Conservation (phyloP, 768 basidiomycete species). For the Auricularia heimuer region DNA sequence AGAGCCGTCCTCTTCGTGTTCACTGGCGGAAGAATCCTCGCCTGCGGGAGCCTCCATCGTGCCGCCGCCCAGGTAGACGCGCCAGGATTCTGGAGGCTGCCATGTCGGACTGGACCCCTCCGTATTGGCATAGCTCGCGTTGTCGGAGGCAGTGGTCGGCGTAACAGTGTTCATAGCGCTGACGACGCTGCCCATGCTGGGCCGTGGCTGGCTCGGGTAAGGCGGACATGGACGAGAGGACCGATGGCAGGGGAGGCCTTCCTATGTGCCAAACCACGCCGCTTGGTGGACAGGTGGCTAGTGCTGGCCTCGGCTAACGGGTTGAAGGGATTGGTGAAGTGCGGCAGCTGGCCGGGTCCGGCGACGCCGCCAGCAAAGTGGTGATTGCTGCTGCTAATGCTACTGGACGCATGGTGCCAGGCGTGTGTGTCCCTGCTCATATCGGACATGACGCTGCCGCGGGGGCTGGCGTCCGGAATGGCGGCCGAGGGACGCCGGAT, state of each 20-base stretch:
- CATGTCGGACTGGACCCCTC: neutral
- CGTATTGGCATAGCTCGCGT: neutral
- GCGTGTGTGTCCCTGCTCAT: constrained; percentile 3
- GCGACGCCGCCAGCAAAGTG: constrained; percentile 2
- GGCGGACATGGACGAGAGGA: neutral
- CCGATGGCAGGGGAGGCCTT: neutral
- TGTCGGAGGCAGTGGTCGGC: neutral
- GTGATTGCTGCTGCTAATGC: neutral
- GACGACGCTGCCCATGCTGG: neutral
- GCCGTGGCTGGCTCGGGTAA: neutral
- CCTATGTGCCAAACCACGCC: neutral
- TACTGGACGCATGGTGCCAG: neutral
- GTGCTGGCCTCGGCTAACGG: constrained; percentile 7
- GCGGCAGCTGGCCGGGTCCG: constrained; percentile 16
- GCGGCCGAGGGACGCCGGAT: constrained; percentile 5
- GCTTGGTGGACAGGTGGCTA: neutral
- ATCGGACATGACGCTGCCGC: constrained; percentile 1
- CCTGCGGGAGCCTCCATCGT: neutral
- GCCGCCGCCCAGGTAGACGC: neutral
- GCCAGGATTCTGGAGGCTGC: neutral
- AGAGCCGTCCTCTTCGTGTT: neutral
- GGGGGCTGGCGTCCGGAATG: constrained; percentile 2
- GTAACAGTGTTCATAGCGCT: neutral
- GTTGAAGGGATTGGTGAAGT: constrained; percentile 32
- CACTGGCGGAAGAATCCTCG: neutral